phyloP scores from a whole-genome alignment of 768 basidiomycete species.

The Brasilioporus rufonigricans region DNA sequence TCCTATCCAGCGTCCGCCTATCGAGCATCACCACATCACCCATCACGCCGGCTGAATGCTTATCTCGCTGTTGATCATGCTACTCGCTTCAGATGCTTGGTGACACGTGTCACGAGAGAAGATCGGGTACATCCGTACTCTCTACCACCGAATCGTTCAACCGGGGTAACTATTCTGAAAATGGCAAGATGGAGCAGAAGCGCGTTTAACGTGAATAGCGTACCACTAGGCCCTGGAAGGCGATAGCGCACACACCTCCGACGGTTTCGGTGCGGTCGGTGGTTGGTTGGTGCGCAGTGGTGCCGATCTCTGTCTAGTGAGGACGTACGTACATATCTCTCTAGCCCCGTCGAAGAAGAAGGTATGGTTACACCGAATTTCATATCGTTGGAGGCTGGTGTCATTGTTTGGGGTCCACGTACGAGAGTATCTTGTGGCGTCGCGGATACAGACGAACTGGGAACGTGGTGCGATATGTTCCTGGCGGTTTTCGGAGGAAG shows the following conservation, averaged over 20 bases:
- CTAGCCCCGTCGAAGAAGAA: neutral
- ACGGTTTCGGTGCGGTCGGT: too few species aligned
- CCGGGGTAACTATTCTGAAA: neutral
- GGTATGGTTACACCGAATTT: neutral
- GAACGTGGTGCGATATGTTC: neutral
- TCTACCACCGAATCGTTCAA: neutral
- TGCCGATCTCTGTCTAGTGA: neutral
- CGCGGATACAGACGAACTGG: neutral
- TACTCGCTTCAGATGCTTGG: neutral
- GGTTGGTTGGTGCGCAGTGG: too few species aligned
- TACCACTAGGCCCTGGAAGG: neutral
- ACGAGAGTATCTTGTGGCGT: neutral
- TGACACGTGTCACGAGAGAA: neutral
- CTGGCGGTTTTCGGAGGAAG: neutral
- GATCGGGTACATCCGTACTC: neutral
- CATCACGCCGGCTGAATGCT: neutral
- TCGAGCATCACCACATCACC: neutral
- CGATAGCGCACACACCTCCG: neutral
- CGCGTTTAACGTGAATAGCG: neutral
- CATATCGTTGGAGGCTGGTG: neutral
- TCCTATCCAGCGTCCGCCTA: neutral
- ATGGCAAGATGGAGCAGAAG: neutral
- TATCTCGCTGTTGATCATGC: neutral
- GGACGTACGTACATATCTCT: neutral
- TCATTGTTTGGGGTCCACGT: neutral